Percentiles rank a stretch among this genome's conserved stretches.
phyloP scores from a whole-genome alignment of 495 filamentous ascomycete genomes.

The Rhypophila decipiens region DNA sequence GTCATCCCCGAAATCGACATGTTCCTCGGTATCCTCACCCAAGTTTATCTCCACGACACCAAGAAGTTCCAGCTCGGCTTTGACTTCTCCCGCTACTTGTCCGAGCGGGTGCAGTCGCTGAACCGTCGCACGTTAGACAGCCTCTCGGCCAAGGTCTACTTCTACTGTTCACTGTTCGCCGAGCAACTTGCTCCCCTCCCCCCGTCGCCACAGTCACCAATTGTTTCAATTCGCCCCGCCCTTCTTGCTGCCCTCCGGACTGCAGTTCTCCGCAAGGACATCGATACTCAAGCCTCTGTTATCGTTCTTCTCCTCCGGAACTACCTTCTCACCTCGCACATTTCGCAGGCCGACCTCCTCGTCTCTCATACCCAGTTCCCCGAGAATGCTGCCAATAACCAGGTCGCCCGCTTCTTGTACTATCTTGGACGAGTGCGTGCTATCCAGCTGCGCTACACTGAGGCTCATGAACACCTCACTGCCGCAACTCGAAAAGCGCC shows the following conservation, averaged over 20 bases:
- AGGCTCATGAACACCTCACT: constrained; percentile 89
- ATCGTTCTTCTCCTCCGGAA: constrained; percentile 92
- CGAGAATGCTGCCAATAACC: constrained; percentile 87
- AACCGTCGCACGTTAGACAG: constrained; percentile 94
- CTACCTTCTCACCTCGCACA: constrained; percentile 93
- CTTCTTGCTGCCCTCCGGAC: constrained; percentile 86
- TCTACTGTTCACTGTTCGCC: constrained; percentile 92
- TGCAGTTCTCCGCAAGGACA: constrained; percentile 89
- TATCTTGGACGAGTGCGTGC: constrained; percentile 94
- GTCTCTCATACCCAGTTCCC: constrained; percentile 95
- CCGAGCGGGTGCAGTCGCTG: constrained; percentile 75
- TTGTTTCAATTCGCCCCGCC: constrained; percentile 78
- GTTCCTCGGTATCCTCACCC: constrained; percentile 81
- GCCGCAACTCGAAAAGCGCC: constrained; percentile 92
- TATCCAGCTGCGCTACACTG: constrained; percentile 91
- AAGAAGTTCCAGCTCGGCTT: constrained; percentile 72
- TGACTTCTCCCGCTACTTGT: constrained; percentile 72
- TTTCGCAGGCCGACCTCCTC: constrained; percentile 91
- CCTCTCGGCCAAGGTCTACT: constrained; percentile 91
- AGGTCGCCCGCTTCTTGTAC: constrained; percentile 93
- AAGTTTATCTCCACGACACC: constrained; percentile 83
- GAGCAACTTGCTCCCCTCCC: constrained; percentile 82
- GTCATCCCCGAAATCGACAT: constrained; percentile 84
- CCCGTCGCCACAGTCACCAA: constrained; percentile 75
- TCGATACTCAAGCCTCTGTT: constrained; percentile 91